phyloP scores from a whole-genome alignment of 768 basidiomycete genomes.

The Leucogyrophana mollusca region DNA sequence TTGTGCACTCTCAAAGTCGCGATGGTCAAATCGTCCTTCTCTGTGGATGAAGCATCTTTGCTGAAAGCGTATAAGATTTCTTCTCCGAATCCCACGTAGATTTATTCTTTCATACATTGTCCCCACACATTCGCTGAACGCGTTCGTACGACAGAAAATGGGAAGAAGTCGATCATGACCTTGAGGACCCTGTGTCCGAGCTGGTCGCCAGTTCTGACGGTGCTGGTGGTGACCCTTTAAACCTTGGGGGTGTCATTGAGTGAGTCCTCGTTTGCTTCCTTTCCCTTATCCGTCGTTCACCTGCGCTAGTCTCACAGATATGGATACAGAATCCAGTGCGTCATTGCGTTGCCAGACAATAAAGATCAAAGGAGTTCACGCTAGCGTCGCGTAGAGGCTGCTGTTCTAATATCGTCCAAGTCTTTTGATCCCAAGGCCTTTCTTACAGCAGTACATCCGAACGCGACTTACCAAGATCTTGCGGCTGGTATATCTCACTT shows the following conservation, averaged over 20 bases:
- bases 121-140: conserved; percentile 5
- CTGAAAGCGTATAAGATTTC: conserved; percentile 88
- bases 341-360: conserved; percentile 14
- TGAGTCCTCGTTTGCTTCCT: conserved; percentile 32
- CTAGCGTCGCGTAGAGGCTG: conserved; percentile 52
- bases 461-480: conserved; percentile 92
- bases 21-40: conserved; percentile 66
- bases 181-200: conserved; percentile 73
- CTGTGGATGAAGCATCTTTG: conserved; percentile 77
- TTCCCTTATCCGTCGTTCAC: too few relatives aligned
- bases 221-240: conserved; percentile 73
- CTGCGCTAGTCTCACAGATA: conserved; percentile 50
- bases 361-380: conserved; percentile 8
- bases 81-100: conserved; percentile 72
- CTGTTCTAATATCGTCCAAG: conserved; percentile 86
- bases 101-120: conserved; percentile 1
- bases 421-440: conserved; percentile 96
- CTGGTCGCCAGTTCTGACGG: conserved; percentile 56
- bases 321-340: conserved; percentile 81
- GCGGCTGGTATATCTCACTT: conserved; percentile 74
- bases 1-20: not conserved
- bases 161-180: conserved; percentile 88
- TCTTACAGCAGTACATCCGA: conserved; percentile 87
- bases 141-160: conserved; percentile 55
- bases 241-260: conserved; percentile 66